Base-by-base conservation (phyloP, 2,329 filamentous ascomycete species). In the Atkinsonella hypoxylon region DNA sequence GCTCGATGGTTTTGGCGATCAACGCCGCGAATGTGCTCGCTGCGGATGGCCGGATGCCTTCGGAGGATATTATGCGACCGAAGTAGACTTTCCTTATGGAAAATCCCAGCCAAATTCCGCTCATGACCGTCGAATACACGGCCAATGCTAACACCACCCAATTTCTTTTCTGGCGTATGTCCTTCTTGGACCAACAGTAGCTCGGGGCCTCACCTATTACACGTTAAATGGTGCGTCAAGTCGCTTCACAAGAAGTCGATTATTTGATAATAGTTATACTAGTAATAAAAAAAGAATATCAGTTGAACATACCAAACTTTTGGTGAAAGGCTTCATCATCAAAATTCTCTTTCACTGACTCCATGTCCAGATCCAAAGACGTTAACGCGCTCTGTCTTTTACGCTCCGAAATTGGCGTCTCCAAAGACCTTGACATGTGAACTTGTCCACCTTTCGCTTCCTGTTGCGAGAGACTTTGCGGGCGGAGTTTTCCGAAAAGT, bases 1-100 rank as follows among this genome's bases (percentile, higher is more conserved):
- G 62, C 65, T 91, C 87, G 45, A 90, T 87, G 0, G 83, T 78
- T 65, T 90, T 91, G 8, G 87, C 84, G 36, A 88, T 69, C 2
- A 88, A 65, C 0, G 85, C 77, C n/a, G 79, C 81, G 1, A 90
- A 60, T 1, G 87, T 66, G 1, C 79, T 82, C 0, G 87, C 86
- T 1, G 79, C 83, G 0, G 81, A 75, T 0, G 82, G 81, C 0
- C 70, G 69, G 15, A 90, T 67, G 5, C 71, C 73, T 12, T 73
- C 72, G 1, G 70, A 70, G 0, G 73, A 74, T 43, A 89, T 81
- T 2, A 57, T 63, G 9, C 68, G 68, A 9, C 82, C 81, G 65
- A 80, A 89, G 54, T 77, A 69, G 0, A 83, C 84, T 52, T 81
- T 81, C 1, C 70, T 60, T 11, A 86, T 65, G 0, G 84, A 81